Evolutionary conservation across 1,139 yeast species (phyloP), one percentile per base, ranked within the genome.

Genomic region (Lodderomyces parapsilosis): DNA sequence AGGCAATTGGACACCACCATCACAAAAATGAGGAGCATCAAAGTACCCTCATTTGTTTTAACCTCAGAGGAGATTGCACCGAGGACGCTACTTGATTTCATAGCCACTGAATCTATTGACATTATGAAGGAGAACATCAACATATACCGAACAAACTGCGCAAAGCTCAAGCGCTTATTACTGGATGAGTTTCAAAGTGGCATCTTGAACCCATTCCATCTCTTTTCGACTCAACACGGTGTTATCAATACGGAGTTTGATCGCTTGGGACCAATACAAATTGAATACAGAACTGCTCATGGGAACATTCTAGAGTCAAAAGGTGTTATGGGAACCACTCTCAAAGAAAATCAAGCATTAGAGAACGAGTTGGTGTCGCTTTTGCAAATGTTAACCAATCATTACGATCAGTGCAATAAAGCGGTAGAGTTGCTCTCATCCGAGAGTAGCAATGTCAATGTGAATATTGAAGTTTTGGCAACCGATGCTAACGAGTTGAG

Each of bases 291-390:
- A 31, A 39, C 47, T 1, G 36, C 46, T 9, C 44, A 43, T 13
- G 43, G 46, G 6, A 47, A 53, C 6, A 48, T 52, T n/a, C 32
- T 46, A 11, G 56, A 54, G 32, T 46, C 56, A 4, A 54, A 50
- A 13, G 53, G 52, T 13, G 36, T 48, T 1, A 49, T 61, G 2
- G 52, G 51, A n/a, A 55, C 58, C 6, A 55, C 65, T 2, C 42
- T 63, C 13, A 55, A 59, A 49, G 78, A 76, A 44, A 78, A 83
- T 49, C 63, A 66, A 6, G 66, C 73, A 0, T 65, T 84, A 43
- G 96, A 89, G 43, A 74, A 75, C 46, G 94, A 86, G 43, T 72
- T 89, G 61, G 94, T 88, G 0, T 72, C 77, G 7, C 66, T 86
- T 15, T 65, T 90, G 30, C 83, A 81, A 46, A 81, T 90, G 57